Percentiles rank a stretch among this genome's conserved stretches.
phyloP scores from a whole-genome alignment of 768 basidiomycete genomes.

The Tylopilus rubrobrunneus region DNA sequence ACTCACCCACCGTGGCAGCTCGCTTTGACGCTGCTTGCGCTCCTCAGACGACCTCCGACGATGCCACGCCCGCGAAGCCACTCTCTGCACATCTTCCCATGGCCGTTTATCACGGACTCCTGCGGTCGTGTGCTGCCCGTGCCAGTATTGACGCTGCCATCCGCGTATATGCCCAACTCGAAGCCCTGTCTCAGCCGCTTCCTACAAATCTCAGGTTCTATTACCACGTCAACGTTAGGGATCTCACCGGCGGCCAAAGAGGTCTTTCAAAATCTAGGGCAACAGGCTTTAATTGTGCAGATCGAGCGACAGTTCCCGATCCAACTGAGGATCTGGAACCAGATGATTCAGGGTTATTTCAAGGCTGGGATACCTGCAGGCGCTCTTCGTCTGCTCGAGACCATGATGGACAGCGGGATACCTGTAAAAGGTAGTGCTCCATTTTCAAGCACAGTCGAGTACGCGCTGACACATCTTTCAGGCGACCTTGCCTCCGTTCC shows the following conservation, averaged over 20 bases:
- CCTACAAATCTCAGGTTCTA: conserved; percentile 42
- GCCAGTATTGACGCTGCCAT: conserved; percentile 58
- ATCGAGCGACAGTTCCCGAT: conserved; percentile 25
- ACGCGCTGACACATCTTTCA: neutral
- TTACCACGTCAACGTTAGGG: conserved; percentile 49
- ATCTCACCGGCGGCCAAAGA: conserved; percentile 49
- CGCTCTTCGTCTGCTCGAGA: conserved; percentile 62
- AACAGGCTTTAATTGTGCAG: conserved; percentile 27
- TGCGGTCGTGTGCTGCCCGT: conserved; percentile 59
- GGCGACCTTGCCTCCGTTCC: conserved; percentile 42
- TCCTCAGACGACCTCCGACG: conserved; percentile 15
- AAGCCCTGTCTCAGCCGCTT: conserved; percentile 32
- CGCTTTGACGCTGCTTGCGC: conserved; percentile 61
- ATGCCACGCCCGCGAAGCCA: conserved; percentile 5
- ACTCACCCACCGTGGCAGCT: conserved; percentile 42
- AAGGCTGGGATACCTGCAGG: conserved; percentile 54
- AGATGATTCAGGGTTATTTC: conserved; percentile 77
- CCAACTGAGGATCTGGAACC: conserved; percentile 60
- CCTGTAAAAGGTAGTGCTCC: conserved; percentile 13
- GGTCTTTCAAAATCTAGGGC: conserved; percentile 50
- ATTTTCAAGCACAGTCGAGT: neutral
- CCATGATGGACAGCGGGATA: conserved; percentile 56
- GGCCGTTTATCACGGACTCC: conserved; percentile 47
- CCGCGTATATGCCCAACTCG: conserved; percentile 60
- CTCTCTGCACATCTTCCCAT: conserved; percentile 27